Evolutionary conservation across 176 grass and related monocot genomes (phyloP).

Genomic region (Musa beccarii): DNA sequence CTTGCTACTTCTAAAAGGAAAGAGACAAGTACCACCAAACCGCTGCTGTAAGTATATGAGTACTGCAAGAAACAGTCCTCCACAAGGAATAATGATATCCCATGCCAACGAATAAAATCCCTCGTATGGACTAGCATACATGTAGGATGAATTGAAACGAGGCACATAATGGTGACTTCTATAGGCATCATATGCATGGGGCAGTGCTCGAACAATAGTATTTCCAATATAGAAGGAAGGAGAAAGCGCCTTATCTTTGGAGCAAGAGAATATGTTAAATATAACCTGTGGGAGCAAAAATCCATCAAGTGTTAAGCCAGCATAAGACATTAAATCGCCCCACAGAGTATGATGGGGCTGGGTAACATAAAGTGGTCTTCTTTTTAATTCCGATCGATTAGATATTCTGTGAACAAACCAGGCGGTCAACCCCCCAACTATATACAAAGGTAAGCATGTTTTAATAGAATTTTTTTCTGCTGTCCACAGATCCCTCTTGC

Average conservation of each 20-base stretch:
- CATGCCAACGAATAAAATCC: constrained; percentile 59
- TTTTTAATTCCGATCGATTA: constrained; percentile 14
- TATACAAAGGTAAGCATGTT: constrained; percentile 64
- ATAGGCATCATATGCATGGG: constrained; percentile 67
- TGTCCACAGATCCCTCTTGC: constrained; percentile 44
- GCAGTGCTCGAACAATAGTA: constrained; percentile 43
- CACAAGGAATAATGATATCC: constrained; percentile 68
- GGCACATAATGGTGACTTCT: constrained; percentile 31
- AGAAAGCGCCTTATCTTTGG: constrained; percentile 52
- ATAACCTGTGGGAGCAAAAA: constrained; percentile 83
- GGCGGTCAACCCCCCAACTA: constrained; percentile 50
- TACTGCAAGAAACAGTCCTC: constrained; percentile 30
- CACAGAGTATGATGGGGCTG: constrained; percentile 32
- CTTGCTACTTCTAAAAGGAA: constrained; percentile 33
- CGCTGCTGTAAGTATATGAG: constrained; percentile 55
- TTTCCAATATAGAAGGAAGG: constrained; percentile 56
- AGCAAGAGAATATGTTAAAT: constrained; percentile 45
- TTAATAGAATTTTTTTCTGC: constrained; percentile 72
- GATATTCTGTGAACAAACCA: constrained; percentile 43
- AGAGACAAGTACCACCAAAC: constrained; percentile 54
- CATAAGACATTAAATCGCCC: constrained; percentile 51
- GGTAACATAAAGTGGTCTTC: constrained; percentile 17
- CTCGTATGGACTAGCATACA: constrained; percentile 43
- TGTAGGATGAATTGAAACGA: constrained; percentile 36
- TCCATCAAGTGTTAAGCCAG: constrained; percentile 56